Evolutionary conservation across 306 rosid species (phyloP).

Genomic region (Prosopis cineraria): DNA sequence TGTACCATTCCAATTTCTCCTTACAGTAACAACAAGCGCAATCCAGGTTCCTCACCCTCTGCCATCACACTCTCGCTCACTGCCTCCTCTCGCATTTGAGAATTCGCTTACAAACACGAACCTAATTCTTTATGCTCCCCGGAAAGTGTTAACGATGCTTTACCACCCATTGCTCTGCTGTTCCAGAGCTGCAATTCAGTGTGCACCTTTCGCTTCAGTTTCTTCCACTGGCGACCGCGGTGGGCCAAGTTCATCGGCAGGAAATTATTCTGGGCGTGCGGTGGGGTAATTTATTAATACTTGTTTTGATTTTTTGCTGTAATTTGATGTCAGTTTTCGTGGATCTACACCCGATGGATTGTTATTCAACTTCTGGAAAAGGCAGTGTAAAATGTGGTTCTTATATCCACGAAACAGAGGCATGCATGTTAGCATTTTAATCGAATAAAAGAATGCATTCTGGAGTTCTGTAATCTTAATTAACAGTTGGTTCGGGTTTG

Average conservation of each 20-base stretch:
- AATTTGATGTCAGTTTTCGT: neutral
- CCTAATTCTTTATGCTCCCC: neutral
- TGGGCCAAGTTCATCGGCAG: constrained; percentile 28
- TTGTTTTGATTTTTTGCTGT: neutral
- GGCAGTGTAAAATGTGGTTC: neutral
- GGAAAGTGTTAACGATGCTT: constrained; percentile 49
- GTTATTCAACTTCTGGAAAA: constrained; percentile 9
- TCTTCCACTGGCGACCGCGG: constrained; percentile 18
- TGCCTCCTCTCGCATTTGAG: neutral
- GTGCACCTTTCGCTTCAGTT: constrained; percentile 41
- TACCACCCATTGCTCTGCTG: constrained; percentile 52
- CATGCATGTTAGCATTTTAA: neutral
- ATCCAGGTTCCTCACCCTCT: neutral
- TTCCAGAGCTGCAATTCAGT: constrained; percentile 43
- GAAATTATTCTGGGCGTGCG: constrained; percentile 39
- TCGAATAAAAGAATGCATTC: neutral
- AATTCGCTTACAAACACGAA: neutral
- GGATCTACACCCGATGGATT: neutral
- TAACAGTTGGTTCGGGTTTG: neutral
- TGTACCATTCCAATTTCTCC: neutral
- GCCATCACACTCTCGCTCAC: neutral
- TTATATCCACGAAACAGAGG: neutral
- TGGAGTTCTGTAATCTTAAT: neutral
- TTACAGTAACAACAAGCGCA: neutral
- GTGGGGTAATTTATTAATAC: constrained; percentile 47